These are phyloP conservation scores for Balamuthia mandrillaris DNA, from an alignment of 208 protist species.

Conservation along the genomic window DNA sequence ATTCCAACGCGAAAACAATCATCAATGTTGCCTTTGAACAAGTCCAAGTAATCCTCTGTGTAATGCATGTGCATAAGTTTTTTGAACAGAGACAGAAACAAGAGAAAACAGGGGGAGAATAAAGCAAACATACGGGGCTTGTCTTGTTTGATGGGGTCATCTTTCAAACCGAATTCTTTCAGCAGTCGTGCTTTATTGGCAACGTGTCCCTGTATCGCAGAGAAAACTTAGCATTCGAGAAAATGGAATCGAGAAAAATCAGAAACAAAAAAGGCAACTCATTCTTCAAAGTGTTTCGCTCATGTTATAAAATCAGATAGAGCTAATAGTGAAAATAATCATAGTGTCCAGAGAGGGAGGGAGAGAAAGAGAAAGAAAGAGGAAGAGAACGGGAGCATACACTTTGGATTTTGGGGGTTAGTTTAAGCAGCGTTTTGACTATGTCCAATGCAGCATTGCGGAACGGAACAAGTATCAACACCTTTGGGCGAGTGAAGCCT, in stretches of 20 bases:
- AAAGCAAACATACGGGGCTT: background rate
- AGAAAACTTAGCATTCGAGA: background rate
- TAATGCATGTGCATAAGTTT: slow-evolving; percentile 19
- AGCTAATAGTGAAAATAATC: background rate
- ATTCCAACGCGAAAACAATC: slow-evolving; percentile 91
- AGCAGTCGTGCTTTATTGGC: slow-evolving; percentile 22
- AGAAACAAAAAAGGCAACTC: background rate
- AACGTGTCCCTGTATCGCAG: background rate
- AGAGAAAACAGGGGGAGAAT: background rate
- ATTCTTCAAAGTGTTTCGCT: background rate
- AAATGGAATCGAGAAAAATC: background rate
- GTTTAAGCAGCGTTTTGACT: slow-evolving; percentile 81
- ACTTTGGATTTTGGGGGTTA: slow-evolving; percentile 69
- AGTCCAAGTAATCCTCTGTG: slow-evolving; percentile 81
- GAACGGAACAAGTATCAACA: slow-evolving; percentile 89
- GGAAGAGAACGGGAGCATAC: background rate
- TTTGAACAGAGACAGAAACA: background rate
- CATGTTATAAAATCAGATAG: background rate
- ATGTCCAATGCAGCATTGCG: slow-evolving; percentile 84
- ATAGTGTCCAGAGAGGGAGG: background rate
- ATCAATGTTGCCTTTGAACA: slow-evolving; percentile 92
- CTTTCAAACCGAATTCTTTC: background rate
- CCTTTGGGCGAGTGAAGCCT: slow-evolving; percentile 86
- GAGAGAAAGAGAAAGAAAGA: background rate
- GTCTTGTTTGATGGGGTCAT: background rate